Evolutionary conservation across 768 basidiomycete species (phyloP), one percentile per base, ranked within the genome.

Genomic region (Rhodotorula graminis): DNA sequence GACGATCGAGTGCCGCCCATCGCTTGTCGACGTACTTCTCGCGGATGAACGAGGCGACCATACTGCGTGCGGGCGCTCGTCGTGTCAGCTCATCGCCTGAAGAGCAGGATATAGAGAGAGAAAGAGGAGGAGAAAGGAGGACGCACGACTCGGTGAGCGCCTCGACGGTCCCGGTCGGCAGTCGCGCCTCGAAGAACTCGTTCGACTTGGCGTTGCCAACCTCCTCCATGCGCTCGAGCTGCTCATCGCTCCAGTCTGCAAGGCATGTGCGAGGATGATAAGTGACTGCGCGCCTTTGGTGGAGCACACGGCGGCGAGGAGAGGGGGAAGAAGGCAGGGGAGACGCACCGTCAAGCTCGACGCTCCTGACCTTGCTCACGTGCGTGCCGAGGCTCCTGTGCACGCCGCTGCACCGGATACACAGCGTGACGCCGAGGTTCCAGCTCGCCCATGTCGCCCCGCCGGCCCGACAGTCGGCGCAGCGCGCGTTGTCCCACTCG

Each of bases 211-310:
- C 37, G 60, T 78, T 78, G 25, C 77, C 77, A 52, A 69, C 59
- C 0, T 50, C 42, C 29, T 47, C 55, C 75, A 78, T 74, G 10
- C 46, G 42, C 10, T 63, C 57, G 18, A 76, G 46, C 56, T 78
- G 77, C 65, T 78, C 77, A 56, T 78, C 75, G n/a, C n/a, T 61
- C 77, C 77, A 78, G 64, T 78, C 74, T 67, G 60, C 23, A 21
- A 14, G 42, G 42, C 42, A 44, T 44, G 9, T 9, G 9, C 42
- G 42, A n/a, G n/a, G n/a, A n/a, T n/a, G n/a, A n/a, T n/a, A n/a
- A n/a, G n/a, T n/a, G n/a, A n/a, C n/a, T n/a, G n/a, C n/a, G n/a
- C n/a, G n/a, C n/a, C n/a, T n/a, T n/a, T n/a, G n/a, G n/a, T n/a
- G n/a, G n/a, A n/a, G n/a, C n/a, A n/a, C n/a, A n/a, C n/a, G n/a